Percentiles rank a stretch among this genome's conserved stretches.
Evolutionary conservation across 164 flowering plant species (phyloP).

Genomic region (Litsea cubeba): DNA sequence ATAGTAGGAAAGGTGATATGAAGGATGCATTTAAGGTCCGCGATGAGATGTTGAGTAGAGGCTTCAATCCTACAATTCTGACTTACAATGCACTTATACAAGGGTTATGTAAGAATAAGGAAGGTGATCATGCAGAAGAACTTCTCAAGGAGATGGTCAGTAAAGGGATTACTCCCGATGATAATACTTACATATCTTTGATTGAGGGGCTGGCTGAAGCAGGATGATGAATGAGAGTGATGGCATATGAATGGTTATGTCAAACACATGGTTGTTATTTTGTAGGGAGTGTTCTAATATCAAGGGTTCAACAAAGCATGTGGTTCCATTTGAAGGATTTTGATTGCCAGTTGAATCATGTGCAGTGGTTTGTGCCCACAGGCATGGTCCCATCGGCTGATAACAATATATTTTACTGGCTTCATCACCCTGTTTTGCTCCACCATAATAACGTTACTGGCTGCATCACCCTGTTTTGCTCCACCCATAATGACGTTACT

Average conservation of each 20-base stretch:
- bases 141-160: constrained; percentile 76
- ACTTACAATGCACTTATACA: constrained; percentile 83
- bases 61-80: constrained; percentile 75
- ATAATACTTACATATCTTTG: constrained; percentile 56
- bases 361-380: background rate
- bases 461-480: background rate
- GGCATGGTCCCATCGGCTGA: background rate
- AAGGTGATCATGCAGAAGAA: constrained; percentile 61
- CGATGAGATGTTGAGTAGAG: constrained; percentile 73
- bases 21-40: constrained; percentile 60
- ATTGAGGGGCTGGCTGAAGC: constrained; percentile 48
- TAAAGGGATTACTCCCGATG: constrained; percentile 73
- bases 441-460: background rate
- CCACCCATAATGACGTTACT: background rate
- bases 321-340: background rate
- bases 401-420: background rate
- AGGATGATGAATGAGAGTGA: constrained; percentile 13
- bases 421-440: too few species aligned
- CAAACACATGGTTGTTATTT: background rate
- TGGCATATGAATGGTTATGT: background rate
- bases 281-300: background rate
- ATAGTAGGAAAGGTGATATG: constrained; percentile 73
- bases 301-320: background rate
- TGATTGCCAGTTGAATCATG: background rate
- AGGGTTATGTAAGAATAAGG: constrained; percentile 64